phyloP scores from a whole-genome alignment of 2,329 filamentous ascomycete genomes.

The Graphilbum sp. region DNA sequence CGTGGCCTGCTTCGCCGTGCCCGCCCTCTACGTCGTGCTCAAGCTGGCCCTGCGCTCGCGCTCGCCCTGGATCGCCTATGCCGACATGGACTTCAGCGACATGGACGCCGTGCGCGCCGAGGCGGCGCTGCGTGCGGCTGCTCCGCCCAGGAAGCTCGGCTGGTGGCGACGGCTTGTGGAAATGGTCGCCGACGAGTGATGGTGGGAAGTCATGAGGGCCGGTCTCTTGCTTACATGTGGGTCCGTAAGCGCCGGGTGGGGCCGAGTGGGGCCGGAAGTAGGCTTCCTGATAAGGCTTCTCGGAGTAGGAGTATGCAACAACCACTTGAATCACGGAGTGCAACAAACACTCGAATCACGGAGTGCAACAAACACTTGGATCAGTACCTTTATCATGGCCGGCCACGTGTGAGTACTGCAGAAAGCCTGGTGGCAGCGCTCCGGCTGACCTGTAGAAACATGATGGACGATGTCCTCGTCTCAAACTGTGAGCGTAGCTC shows the following conservation, averaged over 20 bases:
- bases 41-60: conserved; percentile 32
- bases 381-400: background rate
- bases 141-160: background rate
- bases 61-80: conserved; percentile 31
- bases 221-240: too few relatives aligned
- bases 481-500: conserved; percentile 14
- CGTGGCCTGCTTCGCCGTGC: conserved; percentile 17
- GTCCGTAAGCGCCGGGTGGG: too few relatives aligned
- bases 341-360: too few relatives aligned
- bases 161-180: background rate
- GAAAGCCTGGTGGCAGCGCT: background rate
- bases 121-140: background rate
- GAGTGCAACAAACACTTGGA: too few relatives aligned
- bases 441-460: conserved; percentile 14
- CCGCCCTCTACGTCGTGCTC: conserved; percentile 1
- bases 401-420: background rate
- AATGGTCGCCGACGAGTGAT: conserved; percentile 1
- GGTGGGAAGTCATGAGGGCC: too few relatives aligned
- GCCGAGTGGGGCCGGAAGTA: background rate
- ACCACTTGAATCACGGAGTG: too few relatives aligned
- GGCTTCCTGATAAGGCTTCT: too few relatives aligned
- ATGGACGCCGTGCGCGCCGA: conserved; percentile 1
- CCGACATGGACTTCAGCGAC: conserved; percentile 2
- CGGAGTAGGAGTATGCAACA: too few relatives aligned
- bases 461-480: conserved; percentile 26